These are phyloP conservation scores for Aspergillus conjunctus DNA, from an alignment of 495 filamentous ascomycete genomes.

Conservation along the genomic window DNA sequence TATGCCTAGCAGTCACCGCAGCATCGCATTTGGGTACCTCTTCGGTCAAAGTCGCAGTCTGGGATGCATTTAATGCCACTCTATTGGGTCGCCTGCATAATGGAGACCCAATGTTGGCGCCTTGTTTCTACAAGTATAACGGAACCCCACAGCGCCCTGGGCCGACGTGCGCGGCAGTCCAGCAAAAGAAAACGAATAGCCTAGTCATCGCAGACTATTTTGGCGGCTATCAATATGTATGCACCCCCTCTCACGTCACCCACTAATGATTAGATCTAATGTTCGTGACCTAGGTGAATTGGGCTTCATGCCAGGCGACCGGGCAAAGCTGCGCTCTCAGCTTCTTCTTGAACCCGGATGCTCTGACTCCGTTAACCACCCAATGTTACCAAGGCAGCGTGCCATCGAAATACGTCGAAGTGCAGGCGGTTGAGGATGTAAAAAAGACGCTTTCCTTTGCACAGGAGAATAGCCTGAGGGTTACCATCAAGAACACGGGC, in stretches of 20 bases:
- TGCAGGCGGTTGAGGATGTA: conserved; percentile 19
- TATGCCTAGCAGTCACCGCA: neutral
- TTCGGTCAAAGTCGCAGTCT: neutral
- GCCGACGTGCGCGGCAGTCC: conserved; percentile 31
- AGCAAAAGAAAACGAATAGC: conserved; percentile 33
- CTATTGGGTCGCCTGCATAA: conserved; percentile 18
- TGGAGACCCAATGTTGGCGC: conserved; percentile 21
- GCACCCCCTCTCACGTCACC: conserved; percentile 33
- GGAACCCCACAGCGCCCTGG: conserved; percentile 25
- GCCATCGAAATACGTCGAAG: conserved; percentile 25
- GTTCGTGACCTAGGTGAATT: conserved; percentile 28
- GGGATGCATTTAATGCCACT: conserved; percentile 21
- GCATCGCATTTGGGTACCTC: conserved; percentile 1
- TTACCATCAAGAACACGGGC: conserved; percentile 60
- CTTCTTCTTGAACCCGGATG: neutral
- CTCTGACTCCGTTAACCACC: neutral
- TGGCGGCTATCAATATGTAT: conserved; percentile 10
- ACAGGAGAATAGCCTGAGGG: conserved; percentile 11
- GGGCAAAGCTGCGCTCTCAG: conserved; percentile 13
- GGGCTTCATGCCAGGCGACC: conserved; percentile 12
- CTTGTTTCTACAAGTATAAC: conserved; percentile 37
- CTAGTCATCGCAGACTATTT: conserved; percentile 29
- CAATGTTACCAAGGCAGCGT: conserved; percentile 26
- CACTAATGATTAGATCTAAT: conserved; percentile 40
- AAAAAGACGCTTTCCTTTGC: conserved; percentile 23